phyloP scores from a whole-genome alignment of 768 basidiomycete species.

The Amanita fuliginea region DNA sequence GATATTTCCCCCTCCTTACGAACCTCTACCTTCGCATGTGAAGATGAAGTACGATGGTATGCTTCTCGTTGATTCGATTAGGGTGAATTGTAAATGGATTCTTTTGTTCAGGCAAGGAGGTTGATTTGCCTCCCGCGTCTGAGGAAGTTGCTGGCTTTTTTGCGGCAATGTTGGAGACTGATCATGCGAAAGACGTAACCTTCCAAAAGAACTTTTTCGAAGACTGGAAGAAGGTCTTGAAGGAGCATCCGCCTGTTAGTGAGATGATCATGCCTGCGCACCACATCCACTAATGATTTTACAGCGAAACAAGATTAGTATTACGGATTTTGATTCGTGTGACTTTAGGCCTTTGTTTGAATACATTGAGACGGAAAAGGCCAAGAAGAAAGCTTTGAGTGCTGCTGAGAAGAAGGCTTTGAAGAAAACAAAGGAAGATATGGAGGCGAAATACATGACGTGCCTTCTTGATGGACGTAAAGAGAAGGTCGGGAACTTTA shows the following conservation, averaged over 20 bases:
- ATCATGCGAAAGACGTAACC: slow-evolving; percentile 77
- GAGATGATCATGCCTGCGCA: not conserved
- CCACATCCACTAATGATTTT: not conserved
- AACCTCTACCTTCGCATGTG: slow-evolving; percentile 67
- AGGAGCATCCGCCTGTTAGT: slow-evolving; percentile 70
- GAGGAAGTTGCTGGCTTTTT: slow-evolving; percentile 99
- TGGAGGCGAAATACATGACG: slow-evolving; percentile 75
- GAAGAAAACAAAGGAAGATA: slow-evolving; percentile 75
- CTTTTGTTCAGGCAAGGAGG: slow-evolving; percentile 47
- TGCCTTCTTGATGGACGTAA: slow-evolving; percentile 93
- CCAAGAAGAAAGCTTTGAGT: slow-evolving; percentile 82
- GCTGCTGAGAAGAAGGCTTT: slow-evolving; percentile 82
- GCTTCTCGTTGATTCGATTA: slow-evolving; percentile 1
- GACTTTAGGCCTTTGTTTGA: slow-evolving; percentile 95
- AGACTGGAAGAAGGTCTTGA: slow-evolving; percentile 73
- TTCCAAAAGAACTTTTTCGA: slow-evolving; percentile 97
- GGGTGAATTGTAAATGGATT: slow-evolving; percentile 6
- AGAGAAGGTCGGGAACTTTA: slow-evolving; percentile 97
- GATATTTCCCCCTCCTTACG: slow-evolving; percentile 92
- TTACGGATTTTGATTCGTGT: slow-evolving; percentile 68
- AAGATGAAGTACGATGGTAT: slow-evolving; percentile 95
- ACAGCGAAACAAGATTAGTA: slow-evolving; percentile 63
- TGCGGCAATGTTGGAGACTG: slow-evolving; percentile 83
- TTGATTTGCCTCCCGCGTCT: slow-evolving; percentile 72
- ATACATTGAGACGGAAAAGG: slow-evolving; percentile 85